Evolutionary conservation across 768 basidiomycete species (phyloP).

Genomic region (Podaxis sp.): DNA sequence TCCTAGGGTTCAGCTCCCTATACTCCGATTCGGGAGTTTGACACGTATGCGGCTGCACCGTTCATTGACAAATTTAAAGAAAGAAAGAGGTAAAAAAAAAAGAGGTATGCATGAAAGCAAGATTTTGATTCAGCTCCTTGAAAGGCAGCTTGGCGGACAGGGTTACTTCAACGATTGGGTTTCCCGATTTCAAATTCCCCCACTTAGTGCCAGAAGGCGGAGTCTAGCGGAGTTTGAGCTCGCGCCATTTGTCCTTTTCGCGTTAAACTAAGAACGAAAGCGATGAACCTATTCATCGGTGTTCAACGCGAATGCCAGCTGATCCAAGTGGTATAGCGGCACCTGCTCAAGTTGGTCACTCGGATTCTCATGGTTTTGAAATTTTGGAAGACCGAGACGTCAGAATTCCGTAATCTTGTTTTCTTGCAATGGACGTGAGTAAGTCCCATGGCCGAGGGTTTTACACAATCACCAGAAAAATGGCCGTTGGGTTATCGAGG

Average conservation of each 20-base stretch:
- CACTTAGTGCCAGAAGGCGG: not conserved
- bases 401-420: not conserved
- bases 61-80: not conserved
- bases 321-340: not conserved
- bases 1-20: slow-evolving; percentile 4
- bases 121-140: not conserved
- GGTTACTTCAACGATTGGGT: not conserved
- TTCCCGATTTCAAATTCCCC: not conserved
- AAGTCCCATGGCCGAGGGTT: not conserved
- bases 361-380: not conserved
- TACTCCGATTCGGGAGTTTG: slow-evolving; percentile 10
- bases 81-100: not conserved
- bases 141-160: not conserved
- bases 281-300: not conserved
- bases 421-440: not conserved
- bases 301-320: not conserved
- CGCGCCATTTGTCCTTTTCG: not conserved
- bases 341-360: not conserved
- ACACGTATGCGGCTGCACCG: not conserved
- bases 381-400: not conserved
- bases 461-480: not conserved
- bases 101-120: not conserved
- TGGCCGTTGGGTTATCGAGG: not conserved
- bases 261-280: not conserved
- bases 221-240: slow-evolving; percentile 4